A percentile compares a stretch with the other conserved stretches of the same genome.
phyloP scores from a whole-genome alignment of 179 eudicot species.

The Drosera spatulata region DNA sequence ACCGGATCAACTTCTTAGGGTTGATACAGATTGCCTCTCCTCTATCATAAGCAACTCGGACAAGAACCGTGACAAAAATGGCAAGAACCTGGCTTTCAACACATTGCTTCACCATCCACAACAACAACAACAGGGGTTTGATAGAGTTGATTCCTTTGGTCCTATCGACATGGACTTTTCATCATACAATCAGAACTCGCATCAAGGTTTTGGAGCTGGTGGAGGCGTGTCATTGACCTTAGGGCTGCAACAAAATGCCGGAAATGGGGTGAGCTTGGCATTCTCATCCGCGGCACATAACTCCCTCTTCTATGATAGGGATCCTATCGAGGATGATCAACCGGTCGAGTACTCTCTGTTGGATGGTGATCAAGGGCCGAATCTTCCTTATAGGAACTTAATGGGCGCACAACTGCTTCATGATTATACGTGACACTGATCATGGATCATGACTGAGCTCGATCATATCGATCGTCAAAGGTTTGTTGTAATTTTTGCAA shows the following conservation, averaged over 20 bases:
- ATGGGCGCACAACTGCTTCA: conserved; percentile 90
- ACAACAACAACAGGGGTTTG: conserved; percentile 5
- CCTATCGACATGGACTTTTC: conserved; percentile 19
- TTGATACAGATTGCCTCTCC: conserved; percentile 64
- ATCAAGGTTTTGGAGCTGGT: conserved; percentile 10
- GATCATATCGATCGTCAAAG: not conserved
- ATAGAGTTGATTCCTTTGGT: conserved; percentile 22
- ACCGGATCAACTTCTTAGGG: conserved; percentile 38
- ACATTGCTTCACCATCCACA: conserved; percentile 6
- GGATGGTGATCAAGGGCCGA: conserved; percentile 44
- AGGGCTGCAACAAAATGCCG: conserved; percentile 81
- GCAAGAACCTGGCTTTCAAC: not conserved
- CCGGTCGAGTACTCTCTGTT: conserved; percentile 39
- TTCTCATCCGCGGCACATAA: conserved; percentile 12
- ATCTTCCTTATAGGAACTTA: conserved; percentile 73
- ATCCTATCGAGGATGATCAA: not conserved
- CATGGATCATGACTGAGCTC: not conserved
- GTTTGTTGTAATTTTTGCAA: not conserved
- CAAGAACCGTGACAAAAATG: conserved; percentile 2
- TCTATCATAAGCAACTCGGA: conserved; percentile 39
- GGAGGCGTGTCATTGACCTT: conserved; percentile 69
- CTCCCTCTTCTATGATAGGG: not conserved
- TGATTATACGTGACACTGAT: conserved; percentile 47
- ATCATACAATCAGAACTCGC: conserved; percentile 4
- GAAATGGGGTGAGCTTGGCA: conserved; percentile 44